Evolutionary conservation across 306 rosid species (phyloP).

Genomic region (Styphnolobium japonicum): DNA sequence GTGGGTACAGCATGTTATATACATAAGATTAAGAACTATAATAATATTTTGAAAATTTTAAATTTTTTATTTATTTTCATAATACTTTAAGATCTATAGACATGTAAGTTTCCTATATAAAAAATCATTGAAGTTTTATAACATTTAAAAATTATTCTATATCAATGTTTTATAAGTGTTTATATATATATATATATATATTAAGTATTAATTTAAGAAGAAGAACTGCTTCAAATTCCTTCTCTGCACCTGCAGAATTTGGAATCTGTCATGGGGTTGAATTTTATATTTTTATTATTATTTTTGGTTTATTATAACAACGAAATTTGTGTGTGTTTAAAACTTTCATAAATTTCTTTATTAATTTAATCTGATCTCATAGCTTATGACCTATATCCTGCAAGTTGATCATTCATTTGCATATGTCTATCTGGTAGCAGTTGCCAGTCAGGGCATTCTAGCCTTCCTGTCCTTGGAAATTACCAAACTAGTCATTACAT

Average conservation of each 20-base stretch:
- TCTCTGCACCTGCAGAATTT: not conserved
- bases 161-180: too few relatives aligned
- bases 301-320: not conserved
- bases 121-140: not conserved
- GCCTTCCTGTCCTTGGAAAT: not conserved
- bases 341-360: not conserved
- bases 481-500: not conserved
- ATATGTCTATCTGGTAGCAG: not conserved
- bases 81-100: not conserved
- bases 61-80: too few relatives aligned
- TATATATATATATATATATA: too few relatives aligned
- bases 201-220: too few relatives aligned
- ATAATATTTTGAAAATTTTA: not conserved
- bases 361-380: not conserved
- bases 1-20: not conserved
- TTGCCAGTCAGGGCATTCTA: not conserved
- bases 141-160: not conserved
- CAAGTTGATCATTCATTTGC: constrained; percentile 39
- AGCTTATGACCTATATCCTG: constrained; percentile 15
- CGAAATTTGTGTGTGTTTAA: not conserved
- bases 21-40: too few relatives aligned
- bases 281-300: not conserved
- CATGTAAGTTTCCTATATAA: not conserved
- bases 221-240: too few relatives aligned
- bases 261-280: not conserved